Base-by-base conservation (phyloP, 1,284 basidiomycete species). In the Tylopilus sp. region DNA sequence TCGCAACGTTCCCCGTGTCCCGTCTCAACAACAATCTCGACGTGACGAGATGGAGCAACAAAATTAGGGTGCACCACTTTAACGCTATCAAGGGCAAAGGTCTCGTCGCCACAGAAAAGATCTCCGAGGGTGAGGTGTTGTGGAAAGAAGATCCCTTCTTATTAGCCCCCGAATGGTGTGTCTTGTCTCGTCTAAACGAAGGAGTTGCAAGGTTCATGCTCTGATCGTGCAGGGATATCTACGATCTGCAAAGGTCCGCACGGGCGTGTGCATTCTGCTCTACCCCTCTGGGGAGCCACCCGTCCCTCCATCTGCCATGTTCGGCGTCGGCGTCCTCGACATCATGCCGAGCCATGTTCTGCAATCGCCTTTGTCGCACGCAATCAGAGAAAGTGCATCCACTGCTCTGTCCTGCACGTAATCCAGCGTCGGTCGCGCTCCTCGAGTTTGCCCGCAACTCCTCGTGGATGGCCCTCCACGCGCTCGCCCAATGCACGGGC, bases 101-200 rank as follows among this genome's bases (percentile, higher is more conserved):
- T 0, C 72, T 95, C 26, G 78, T 94, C 1, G 88, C 89, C 2
- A 79, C 70, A 23, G 76, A 81, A 46, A 71, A 76, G 41, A 84
- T 94, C 49, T 67, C 71, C 11, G 76, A 82, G 57, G 89, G 86
- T 0, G 88, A 93, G 54, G 71, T 81, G 9, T 61, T 95, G 6
- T 95, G 92, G 87, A 86, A 83, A 52, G 92, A 95, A 63, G 84
- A 87, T 59, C 84, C 84, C 0, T 88, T 84, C 59, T 65, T 84
- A 40, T 66, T 87, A 16, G 82, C 84, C 18, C 81, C 86, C 13
- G 84, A 87, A 69, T 86, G 82, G 85, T 85, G 62, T 51, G 77
- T 61, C 16, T 23, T 6, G 21, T 23, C 21, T 23, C 21, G 21
- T 23, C 21, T 3, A 23, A 23, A 6, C 21, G 21, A 23, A 23